phyloP scores from a whole-genome alignment of 768 basidiomycete genomes.

The Hirschioporus abietinus region DNA sequence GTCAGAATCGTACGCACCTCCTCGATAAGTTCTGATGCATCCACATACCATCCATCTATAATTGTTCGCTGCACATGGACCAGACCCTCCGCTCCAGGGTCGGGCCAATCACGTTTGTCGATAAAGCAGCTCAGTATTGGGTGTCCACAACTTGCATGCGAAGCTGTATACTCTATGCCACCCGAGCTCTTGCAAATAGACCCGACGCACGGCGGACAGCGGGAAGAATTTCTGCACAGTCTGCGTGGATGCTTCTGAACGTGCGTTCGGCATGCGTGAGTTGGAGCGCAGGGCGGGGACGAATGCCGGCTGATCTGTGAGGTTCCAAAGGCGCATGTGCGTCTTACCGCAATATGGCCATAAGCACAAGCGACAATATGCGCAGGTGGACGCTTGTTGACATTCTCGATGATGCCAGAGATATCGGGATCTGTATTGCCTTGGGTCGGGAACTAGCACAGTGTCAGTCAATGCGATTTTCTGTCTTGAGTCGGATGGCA shows the following conservation, averaged over 20 bases:
- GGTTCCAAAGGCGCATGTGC: neutral
- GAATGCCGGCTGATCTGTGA: neutral
- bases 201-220: neutral
- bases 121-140: neutral
- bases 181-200: too few species aligned
- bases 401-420: too few species aligned
- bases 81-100: neutral
- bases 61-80: neutral
- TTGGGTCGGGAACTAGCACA: too few species aligned
- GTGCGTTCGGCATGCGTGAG: neutral
- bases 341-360: neutral
- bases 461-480: too few species aligned
- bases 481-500: too few species aligned
- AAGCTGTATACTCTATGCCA: too few species aligned
- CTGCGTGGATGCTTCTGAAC: neutral
- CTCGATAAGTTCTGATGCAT: neutral
- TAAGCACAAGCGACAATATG: neutral
- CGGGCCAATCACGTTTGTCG: neutral
- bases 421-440: too few species aligned
- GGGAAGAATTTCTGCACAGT: neutral
- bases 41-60: too few species aligned
- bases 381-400: too few species aligned
- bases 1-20: neutral
- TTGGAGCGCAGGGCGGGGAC: neutral
- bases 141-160: too few species aligned